Evolutionary conservation across 805 yeast species (phyloP), one percentile per base, ranked within the genome.

Genomic region (Lachancea lanzarotensis): DNA sequence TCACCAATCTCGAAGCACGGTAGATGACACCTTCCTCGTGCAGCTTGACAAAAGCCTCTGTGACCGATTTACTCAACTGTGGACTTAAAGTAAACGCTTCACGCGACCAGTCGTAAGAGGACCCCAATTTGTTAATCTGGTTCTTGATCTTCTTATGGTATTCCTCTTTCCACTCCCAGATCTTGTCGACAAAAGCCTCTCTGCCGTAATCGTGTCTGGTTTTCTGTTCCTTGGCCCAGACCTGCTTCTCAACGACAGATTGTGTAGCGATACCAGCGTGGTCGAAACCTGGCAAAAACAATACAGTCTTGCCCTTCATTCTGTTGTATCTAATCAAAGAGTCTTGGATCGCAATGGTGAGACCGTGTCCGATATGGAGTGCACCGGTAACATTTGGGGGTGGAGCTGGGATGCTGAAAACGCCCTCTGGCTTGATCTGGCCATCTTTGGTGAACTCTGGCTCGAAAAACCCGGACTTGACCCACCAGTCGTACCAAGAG

Each of bases 321-420:
- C 98, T 84, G 75, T 93, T 81, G 74, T 79, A 93, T 69, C 98
- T 81, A 53, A 90, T 81, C 62, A 93, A 77, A 20, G 97, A 68
- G 67, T 93, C 98, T 73, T 93, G 98, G 61, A 93, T 84, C 30
- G 98, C 74, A 50, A 90, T 86, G 15, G 98, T 93, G 65, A 93
- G 76, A 25, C 98, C 98, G 68, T 93, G 98, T 56, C 98, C 98
- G 67, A 93, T 93, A 68, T 93, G 98, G 55, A 93, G 76, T 38
- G 98, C 97, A 70, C 98, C 98, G 39, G 98, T 93, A 52, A 93
- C 95, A 66, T 93, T 93, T 63, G 98, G 98, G 51, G 98, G 98
- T 33, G 98, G 98, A n/a, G 96, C 93, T 33, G 98, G 97, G 58
- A 93, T 87, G 51, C 84, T 76, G 69, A 91, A 93, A 16, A 74